Percentiles rank a stretch among this genome's conserved stretches.
Evolutionary conservation across 441 rosid genomes (phyloP).

Genomic region (Euphorbia corollata): DNA sequence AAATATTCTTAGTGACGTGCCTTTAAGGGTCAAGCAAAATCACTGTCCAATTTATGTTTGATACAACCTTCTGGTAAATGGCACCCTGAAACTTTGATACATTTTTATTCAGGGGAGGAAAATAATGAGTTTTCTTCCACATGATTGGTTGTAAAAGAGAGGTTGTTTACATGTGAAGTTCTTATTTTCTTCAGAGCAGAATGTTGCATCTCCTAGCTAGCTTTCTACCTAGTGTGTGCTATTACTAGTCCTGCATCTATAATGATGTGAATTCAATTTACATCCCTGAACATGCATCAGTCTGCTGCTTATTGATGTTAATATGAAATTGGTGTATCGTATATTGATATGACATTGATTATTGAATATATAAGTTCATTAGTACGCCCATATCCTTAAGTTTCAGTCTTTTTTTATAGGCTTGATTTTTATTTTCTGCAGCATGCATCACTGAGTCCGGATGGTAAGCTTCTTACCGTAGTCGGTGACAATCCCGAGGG

Average conservation of each 20-base stretch:
- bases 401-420: conserved; percentile 6
- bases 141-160: background rate
- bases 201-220: background rate
- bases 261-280: background rate
- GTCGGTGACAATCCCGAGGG: conserved; percentile 79
- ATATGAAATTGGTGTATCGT: background rate
- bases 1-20: background rate
- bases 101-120: background rate
- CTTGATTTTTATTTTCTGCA: conserved; percentile 23
- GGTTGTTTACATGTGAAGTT: background rate
- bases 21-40: background rate
- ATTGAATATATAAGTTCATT: background rate
- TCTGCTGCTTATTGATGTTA: background rate
- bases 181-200: background rate
- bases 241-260: background rate
- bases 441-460: conserved; percentile 78
- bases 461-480: conserved; percentile 62
- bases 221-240: background rate
- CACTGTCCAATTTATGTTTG: too few species aligned
- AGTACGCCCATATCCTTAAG: conserved; percentile 7
- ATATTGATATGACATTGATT: conserved; percentile 11
- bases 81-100: too few species aligned
- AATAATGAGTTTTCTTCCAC: background rate
- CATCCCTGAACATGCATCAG: background rate
- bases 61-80: too few species aligned